These are phyloP conservation scores for Tolypocladium guangdongense DNA, from an alignment of 2,329 filamentous ascomycete species.

Conservation along the genomic window DNA sequence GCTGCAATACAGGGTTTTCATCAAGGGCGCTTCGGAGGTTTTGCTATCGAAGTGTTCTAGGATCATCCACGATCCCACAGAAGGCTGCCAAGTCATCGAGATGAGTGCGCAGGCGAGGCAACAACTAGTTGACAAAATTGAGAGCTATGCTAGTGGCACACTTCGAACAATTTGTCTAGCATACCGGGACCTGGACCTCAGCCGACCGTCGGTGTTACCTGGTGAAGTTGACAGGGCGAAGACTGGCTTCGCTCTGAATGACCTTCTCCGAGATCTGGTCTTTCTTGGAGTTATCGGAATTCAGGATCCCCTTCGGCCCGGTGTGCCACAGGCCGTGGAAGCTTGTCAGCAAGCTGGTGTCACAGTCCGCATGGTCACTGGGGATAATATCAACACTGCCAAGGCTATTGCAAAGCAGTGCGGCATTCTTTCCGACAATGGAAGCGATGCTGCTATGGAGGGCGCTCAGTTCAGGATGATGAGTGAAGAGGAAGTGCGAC, in stretches of 20 bases:
- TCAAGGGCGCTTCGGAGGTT: slow-evolving; percentile 48
- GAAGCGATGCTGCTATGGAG: neutral
- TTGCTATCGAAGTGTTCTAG: slow-evolving; percentile 27
- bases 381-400: slow-evolving; percentile 42
- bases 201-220: too few relatives aligned
- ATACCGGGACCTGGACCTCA: neutral
- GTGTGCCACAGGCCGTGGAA: slow-evolving; percentile 53
- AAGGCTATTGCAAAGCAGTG: slow-evolving; percentile 39
- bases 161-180: neutral
- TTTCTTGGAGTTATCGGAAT: slow-evolving; percentile 60
- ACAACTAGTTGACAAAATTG: neutral
- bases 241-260: slow-evolving; percentile 27
- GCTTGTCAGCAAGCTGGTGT: slow-evolving; percentile 31
- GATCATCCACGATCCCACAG: neutral
- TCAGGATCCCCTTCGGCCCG: slow-evolving; percentile 49
- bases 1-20: slow-evolving; percentile 32
- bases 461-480: neutral
- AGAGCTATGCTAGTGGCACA: neutral
- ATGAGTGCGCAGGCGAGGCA: neutral
- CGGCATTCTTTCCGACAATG: slow-evolving; percentile 31
- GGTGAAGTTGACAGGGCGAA: neutral
- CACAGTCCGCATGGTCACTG: slow-evolving; percentile 46
- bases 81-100: neutral
- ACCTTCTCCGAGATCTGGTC: slow-evolving; percentile 46
- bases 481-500: slow-evolving; percentile 32